Conservation (phyloP, 768 basidiomycete species). For the Phylloporus arenicola region DNA sequence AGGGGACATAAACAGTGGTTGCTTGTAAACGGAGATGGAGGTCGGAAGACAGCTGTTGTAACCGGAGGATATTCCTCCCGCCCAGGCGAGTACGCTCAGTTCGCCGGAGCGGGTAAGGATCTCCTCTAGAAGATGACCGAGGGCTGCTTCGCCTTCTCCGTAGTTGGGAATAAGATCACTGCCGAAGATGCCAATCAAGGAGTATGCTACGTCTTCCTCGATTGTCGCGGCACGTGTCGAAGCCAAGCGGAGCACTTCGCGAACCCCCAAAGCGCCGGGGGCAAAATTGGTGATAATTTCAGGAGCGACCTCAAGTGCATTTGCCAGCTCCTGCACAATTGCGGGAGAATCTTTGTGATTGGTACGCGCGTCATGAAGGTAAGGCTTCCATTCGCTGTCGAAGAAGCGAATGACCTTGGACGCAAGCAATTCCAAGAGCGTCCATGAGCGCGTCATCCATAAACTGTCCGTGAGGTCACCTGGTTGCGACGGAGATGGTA, state of each 20-base stretch:
- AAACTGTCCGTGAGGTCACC: slow-evolving; percentile 2
- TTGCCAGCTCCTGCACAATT: slow-evolving; percentile 6
- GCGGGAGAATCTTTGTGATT: slow-evolving; percentile 9
- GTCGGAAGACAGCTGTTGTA: slow-evolving; percentile 8
- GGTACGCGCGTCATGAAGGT: slow-evolving; percentile 1
- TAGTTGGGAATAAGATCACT: slow-evolving; percentile 6
- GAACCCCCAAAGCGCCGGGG: slow-evolving; percentile 1
- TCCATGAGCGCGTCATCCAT: slow-evolving; percentile 13
- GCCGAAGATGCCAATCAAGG: slow-evolving; percentile 6
- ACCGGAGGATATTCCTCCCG: neutral
- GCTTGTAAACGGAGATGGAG: slow-evolving; percentile 2
- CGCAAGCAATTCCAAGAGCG: slow-evolving; percentile 9
- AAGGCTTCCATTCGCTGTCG: slow-evolving; percentile 9
- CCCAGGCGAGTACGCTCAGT: slow-evolving; percentile 3
- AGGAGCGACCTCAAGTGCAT: slow-evolving; percentile 2
- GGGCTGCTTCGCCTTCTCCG: slow-evolving; percentile 8
- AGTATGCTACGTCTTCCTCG: slow-evolving; percentile 7
- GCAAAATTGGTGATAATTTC: slow-evolving; percentile 6
- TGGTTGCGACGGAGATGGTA: slow-evolving; percentile 1
- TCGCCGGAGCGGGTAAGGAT: slow-evolving; percentile 3
- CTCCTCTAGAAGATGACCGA: slow-evolving; percentile 9
- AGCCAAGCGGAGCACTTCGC: slow-evolving; percentile 6
- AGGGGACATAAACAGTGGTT: neutral
- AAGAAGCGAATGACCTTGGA: slow-evolving; percentile 10
- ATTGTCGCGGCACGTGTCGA: slow-evolving; percentile 5